These are phyloP conservation scores for Panicum hallii DNA, from an alignment of 202 grass and related monocot genomes.

Conservation along the genomic window DNA sequence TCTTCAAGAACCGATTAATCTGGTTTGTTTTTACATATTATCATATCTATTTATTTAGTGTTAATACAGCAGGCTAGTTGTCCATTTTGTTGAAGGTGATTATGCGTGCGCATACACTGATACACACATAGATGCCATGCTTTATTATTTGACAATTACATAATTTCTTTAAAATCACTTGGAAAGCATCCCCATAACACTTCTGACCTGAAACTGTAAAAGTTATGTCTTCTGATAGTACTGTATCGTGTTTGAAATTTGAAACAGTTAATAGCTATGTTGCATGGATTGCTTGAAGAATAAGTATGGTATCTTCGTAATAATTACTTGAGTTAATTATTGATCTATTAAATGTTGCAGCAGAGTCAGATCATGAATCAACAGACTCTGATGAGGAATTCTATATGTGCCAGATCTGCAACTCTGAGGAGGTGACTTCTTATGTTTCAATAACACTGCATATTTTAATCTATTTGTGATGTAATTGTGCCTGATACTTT, in stretches of 20 bases:
- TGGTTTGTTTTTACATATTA: slow-evolving; percentile 34
- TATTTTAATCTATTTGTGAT: slow-evolving; percentile 26
- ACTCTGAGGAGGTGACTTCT: slow-evolving; percentile 77
- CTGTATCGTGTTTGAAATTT: slow-evolving; percentile 7
- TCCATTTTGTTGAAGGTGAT: slow-evolving; percentile 12
- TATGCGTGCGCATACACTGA: neutral
- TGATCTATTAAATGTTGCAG: slow-evolving; percentile 48
- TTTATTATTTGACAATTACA: slow-evolving; percentile 28
- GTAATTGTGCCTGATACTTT: slow-evolving; percentile 2
- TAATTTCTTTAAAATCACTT: neutral
- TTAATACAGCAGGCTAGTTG: neutral
- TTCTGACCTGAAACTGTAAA: neutral
- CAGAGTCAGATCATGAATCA: slow-evolving; percentile 75
- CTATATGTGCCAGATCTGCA: slow-evolving; percentile 88
- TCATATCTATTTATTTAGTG: slow-evolving; percentile 17
- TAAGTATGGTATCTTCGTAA: slow-evolving; percentile 28
- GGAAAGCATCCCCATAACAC: slow-evolving; percentile 8
- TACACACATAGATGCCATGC: neutral
- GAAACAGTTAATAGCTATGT: slow-evolving; percentile 14
- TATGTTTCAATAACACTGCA: slow-evolving; percentile 14
- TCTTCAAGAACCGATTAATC: neutral
- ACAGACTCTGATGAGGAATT: slow-evolving; percentile 86
- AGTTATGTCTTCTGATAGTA: slow-evolving; percentile 19
- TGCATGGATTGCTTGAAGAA: slow-evolving; percentile 39
- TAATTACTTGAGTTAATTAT: slow-evolving; percentile 25